These are phyloP conservation scores for Talaromyces sp. DNA, from an alignment of 2,329 filamentous ascomycete genomes.

Conservation along the genomic window DNA sequence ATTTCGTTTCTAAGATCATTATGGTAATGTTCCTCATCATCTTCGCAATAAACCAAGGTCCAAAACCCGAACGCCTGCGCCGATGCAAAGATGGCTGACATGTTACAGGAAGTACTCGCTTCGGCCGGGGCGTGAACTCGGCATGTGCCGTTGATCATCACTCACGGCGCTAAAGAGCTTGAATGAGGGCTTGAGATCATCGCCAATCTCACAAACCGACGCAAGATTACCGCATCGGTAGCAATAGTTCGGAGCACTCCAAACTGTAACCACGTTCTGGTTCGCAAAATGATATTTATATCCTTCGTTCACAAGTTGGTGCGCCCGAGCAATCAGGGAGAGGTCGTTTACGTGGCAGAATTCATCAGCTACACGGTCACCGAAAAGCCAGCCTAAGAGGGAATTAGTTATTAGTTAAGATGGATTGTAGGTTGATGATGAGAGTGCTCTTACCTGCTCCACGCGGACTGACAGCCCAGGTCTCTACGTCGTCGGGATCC, in stretches of 20 bases:
- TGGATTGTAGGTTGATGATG: background rate
- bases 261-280: slow-evolving; percentile 85
- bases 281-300: slow-evolving; percentile 94
- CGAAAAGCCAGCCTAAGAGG: slow-evolving; percentile 59
- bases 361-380: slow-evolving; percentile 73
- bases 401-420: background rate
- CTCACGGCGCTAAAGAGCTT: slow-evolving; percentile 56
- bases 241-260: slow-evolving; percentile 88
- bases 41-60: slow-evolving; percentile 18
- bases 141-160: slow-evolving; percentile 51
- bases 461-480: slow-evolving; percentile 69
- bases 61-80: slow-evolving; percentile 36
- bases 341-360: slow-evolving; percentile 78
- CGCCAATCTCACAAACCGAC: slow-evolving; percentile 85
- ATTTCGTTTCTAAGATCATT: slow-evolving; percentile 40
- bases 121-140: slow-evolving; percentile 47
- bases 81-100: slow-evolving; percentile 33
- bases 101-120: slow-evolving; percentile 53
- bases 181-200: slow-evolving; percentile 85
- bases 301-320: slow-evolving; percentile 76
- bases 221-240: slow-evolving; percentile 95
- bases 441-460: slow-evolving; percentile 59
- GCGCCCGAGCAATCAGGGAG: slow-evolving; percentile 70
- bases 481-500: slow-evolving; percentile 71
- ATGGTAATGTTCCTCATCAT: slow-evolving; percentile 35